A percentile compares a stretch with the other conserved stretches of the same genome.
Conservation (phyloP, 2,329 filamentous ascomycete species). For the Cladobotryum protrusum region DNA sequence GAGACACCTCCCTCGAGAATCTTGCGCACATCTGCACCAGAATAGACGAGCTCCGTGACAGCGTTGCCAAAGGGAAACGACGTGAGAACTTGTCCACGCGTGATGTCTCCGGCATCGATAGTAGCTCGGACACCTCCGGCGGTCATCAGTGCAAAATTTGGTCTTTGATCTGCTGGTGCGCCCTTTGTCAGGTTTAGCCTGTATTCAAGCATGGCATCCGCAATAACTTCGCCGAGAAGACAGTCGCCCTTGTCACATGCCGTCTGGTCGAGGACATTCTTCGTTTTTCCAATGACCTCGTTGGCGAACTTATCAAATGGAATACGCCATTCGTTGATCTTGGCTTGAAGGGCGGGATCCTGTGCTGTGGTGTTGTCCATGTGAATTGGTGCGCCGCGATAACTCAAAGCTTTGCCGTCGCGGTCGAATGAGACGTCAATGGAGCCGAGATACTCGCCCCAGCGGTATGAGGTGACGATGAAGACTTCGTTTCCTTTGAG, state of each 20-base stretch:
- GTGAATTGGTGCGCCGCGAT: conserved; percentile 58
- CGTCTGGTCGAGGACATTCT: conserved; percentile 52
- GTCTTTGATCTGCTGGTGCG: conserved; percentile 24
- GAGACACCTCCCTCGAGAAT: conserved; percentile 55
- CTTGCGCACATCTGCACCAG: conserved; percentile 48
- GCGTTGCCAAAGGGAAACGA: conserved; percentile 62
- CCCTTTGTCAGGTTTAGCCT: conserved; percentile 40
- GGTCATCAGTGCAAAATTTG: conserved; percentile 57
- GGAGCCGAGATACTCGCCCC: conserved; percentile 63
- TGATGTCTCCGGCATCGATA: conserved; percentile 56
- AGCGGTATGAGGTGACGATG: conserved; percentile 60
- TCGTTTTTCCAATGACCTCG: conserved; percentile 49
- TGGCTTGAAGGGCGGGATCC: conserved; percentile 49
- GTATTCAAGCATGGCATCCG: conserved; percentile 57
- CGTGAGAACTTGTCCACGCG: conserved; percentile 56
- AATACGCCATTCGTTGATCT: conserved; percentile 52
- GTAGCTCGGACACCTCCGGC: conserved; percentile 58
- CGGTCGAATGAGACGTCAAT: conserved; percentile 60
- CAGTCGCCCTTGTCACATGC: conserved; percentile 55
- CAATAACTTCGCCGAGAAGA: conserved; percentile 48
- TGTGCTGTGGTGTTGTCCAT: conserved; percentile 54
- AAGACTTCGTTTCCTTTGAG: conserved; percentile 60
- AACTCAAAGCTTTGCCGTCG: conserved; percentile 54
- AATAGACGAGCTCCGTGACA: conserved; percentile 50
- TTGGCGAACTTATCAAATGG: conserved; percentile 56